Base-by-base conservation (phyloP, 2,329 filamentous ascomycete genomes). In the Fusarium sp. region DNA sequence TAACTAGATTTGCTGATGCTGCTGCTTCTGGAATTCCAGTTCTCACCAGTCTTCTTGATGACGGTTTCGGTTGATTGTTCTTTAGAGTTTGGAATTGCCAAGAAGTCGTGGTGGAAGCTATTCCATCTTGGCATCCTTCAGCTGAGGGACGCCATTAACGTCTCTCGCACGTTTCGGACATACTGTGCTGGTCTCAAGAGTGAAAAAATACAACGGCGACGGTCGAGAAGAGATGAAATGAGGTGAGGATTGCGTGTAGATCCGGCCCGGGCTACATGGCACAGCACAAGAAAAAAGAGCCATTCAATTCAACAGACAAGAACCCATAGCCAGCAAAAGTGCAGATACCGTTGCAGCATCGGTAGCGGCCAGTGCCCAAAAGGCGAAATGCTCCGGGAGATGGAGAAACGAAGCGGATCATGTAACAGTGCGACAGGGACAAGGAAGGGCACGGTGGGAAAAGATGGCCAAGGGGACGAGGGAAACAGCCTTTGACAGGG, bases 341-440 rank as follows among this genome's bases (percentile, higher is more conserved):
- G 25, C 53, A 55, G 33, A 20, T 49, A 64, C 67, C 59, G 63
- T 69, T 67, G 56, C 63, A 70, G 31, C 57, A 60, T 70, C 64
- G 67, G 64, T 51, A 65, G 55, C 67, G 64, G 67, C 58, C 67
- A 31, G 67, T 64, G 46, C 64, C 67, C 29, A 65, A 70, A 65
- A 65, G 67, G 67, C 57, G 40, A 68, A 59, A 44, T 59, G 53
- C 67, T 60, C 67, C 67, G 67, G 61, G 40, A 51, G 42, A 49
- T 46, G 38, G 51, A 27, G 51, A 40, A 55, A 40, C 20, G 20
- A 57, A 44, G 36, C 54, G 36, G 40, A 44, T 44, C 40, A 44
- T 44, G 40, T 44, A 44, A 58, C 29, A 58, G 56, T 58, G 56
- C 56, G 42, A 50, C 56, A 50, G 53, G 59, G 63, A 40, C 56